Conservation (phyloP, 2,329 filamentous ascomycete genomes). For the Periconia macrospinosa region DNA sequence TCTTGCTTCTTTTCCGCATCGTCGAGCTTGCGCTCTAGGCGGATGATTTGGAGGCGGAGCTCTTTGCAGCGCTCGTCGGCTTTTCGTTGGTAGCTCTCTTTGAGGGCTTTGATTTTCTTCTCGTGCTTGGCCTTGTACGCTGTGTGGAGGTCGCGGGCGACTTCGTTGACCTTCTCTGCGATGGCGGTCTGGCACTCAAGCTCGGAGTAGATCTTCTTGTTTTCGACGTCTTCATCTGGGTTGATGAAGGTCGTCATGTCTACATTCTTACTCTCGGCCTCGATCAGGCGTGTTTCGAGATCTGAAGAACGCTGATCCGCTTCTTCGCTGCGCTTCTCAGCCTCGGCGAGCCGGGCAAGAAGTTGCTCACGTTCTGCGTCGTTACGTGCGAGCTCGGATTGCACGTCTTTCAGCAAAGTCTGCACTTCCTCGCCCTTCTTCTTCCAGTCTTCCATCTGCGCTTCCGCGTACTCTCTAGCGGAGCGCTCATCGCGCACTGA, state of each 20-base stretch:
- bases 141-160: slow-evolving; percentile 78
- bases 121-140: slow-evolving; percentile 98
- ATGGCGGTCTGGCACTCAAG: slow-evolving; percentile 65
- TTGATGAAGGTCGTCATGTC: slow-evolving; percentile 63
- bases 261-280: slow-evolving; percentile 69
- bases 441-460: slow-evolving; percentile 83
- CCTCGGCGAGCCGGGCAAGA: slow-evolving; percentile 71
- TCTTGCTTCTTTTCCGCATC: slow-evolving; percentile 66
- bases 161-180: slow-evolving; percentile 81
- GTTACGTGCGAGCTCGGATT: slow-evolving; percentile 75
- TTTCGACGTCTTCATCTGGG: slow-evolving; percentile 36
- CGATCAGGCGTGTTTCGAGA: slow-evolving; percentile 53
- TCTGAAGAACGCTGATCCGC: slow-evolving; percentile 76
- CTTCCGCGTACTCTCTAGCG: slow-evolving; percentile 69
- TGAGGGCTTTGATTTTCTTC: slow-evolving; percentile 89
- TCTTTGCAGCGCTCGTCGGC: slow-evolving; percentile 88
- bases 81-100: slow-evolving; percentile 76
- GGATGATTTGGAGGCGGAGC: slow-evolving; percentile 71
- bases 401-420: slow-evolving; percentile 74
- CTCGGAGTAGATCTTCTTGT: slow-evolving; percentile 42
- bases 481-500: slow-evolving; percentile 76
- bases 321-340: slow-evolving; percentile 72
- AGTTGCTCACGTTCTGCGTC: slow-evolving; percentile 83
- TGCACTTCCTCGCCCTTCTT: slow-evolving; percentile 85
- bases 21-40: slow-evolving; percentile 74